These are phyloP conservation scores for Leishmania braziliensis DNA, from an alignment of 208 protist species.

Conservation along the genomic window DNA sequence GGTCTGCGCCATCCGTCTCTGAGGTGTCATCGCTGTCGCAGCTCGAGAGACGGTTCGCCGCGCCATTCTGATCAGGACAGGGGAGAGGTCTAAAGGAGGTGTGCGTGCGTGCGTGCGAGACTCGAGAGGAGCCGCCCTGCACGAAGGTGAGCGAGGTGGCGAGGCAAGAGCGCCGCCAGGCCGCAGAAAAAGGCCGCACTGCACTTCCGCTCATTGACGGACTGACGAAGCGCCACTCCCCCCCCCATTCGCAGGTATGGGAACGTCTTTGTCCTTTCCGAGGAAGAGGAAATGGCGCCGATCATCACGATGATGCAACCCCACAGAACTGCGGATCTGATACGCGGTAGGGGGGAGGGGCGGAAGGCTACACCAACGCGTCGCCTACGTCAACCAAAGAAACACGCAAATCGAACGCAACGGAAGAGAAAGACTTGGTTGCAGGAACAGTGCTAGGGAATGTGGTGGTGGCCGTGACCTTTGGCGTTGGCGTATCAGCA, in stretches of 20 bases:
- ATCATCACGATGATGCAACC: not conserved
- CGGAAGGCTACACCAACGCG: not conserved
- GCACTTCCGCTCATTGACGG: too few relatives aligned
- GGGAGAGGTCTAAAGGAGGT: not conserved
- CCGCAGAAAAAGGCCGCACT: too few relatives aligned
- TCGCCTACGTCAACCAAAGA: not conserved
- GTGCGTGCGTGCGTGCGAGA: not conserved
- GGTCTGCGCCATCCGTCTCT: slow-evolving; percentile 17
- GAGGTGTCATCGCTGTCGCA: slow-evolving; percentile 34
- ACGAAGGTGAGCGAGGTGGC: not conserved
- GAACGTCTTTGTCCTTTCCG: not conserved
- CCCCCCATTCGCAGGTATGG: not conserved
- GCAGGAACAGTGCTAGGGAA: not conserved
- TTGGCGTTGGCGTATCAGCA: not conserved
- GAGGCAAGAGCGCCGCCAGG: not conserved
- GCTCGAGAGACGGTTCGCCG: slow-evolving; percentile 21
- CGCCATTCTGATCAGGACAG: slow-evolving; percentile 18
- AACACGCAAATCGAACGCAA: not conserved
- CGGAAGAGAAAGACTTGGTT: not conserved
- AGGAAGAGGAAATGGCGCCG: not conserved
- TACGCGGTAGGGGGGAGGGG: not conserved
- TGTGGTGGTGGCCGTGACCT: not conserved
- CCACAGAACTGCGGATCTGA: not conserved
- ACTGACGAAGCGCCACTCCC: not conserved
- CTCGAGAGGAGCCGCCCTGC: not conserved